phyloP scores from a whole-genome alignment of 805 yeast species.

The Candida schatavii region DNA sequence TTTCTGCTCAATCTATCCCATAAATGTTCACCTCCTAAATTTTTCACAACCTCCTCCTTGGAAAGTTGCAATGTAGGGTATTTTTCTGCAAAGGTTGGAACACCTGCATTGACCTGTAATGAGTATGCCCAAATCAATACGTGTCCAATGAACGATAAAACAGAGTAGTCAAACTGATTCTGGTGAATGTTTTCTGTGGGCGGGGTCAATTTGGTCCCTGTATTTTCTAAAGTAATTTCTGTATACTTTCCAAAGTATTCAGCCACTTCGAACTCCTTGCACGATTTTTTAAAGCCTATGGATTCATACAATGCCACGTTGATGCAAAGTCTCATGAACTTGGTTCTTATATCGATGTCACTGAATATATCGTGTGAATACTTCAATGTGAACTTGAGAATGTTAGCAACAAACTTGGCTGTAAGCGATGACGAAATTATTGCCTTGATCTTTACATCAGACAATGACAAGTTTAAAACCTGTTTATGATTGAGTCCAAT shows the following conservation, averaged over 20 bases:
- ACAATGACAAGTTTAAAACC: constrained; percentile 25
- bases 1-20: constrained; percentile 38
- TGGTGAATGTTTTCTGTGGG: constrained; percentile 33
- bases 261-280: constrained; percentile 21
- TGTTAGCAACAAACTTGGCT: constrained; percentile 27
- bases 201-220: constrained; percentile 31
- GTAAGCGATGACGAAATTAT: constrained; percentile 29
- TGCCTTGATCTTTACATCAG: constrained; percentile 39
- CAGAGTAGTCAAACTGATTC: constrained; percentile 37
- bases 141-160: constrained; percentile 36
- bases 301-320: constrained; percentile 36
- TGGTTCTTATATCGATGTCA: constrained; percentile 15
- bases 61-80: constrained; percentile 18
- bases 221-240: constrained; percentile 31
- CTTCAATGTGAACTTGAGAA: constrained; percentile 22
- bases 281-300: constrained; percentile 28
- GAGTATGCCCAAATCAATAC: constrained; percentile 34
- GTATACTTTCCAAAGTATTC: constrained; percentile 27
- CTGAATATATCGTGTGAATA: constrained; percentile 24
- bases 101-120: constrained; percentile 1
- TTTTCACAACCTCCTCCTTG: constrained; percentile 13
- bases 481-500: constrained; percentile 36
- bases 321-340: constrained; percentile 30
- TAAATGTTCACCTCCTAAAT: constrained; percentile 38
- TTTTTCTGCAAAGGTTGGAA: constrained; percentile 13